Percentiles rank a stretch among this genome's conserved stretches.
Evolutionary conservation across 1,284 basidiomycete genomes (phyloP).

Genomic region (Stygiomarasmius scandens): DNA sequence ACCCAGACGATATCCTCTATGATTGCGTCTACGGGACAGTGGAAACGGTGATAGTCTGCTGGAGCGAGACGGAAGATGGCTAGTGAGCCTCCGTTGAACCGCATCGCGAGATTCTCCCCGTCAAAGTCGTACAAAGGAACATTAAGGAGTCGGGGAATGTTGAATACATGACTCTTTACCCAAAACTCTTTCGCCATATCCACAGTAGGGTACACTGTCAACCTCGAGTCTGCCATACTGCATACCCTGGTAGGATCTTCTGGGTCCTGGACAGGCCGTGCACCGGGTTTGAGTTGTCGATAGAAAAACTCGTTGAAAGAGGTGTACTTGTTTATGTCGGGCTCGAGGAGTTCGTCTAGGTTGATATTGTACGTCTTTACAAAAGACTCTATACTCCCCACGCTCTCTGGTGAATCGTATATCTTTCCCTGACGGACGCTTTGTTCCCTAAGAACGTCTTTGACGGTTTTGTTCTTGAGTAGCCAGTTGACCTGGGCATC

Average conservation of each 20-base stretch:
- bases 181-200: slow-evolving; percentile 70
- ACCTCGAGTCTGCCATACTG: slow-evolving; percentile 74
- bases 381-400: slow-evolving; percentile 70
- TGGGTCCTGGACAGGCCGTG: slow-evolving; percentile 66
- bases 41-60: slow-evolving; percentile 87
- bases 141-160: slow-evolving; percentile 61
- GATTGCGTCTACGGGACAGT: slow-evolving; percentile 71
- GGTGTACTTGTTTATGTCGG: slow-evolving; percentile 63
- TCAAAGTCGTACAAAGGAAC: slow-evolving; percentile 36
- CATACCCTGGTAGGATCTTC: slow-evolving; percentile 59
- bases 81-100: slow-evolving; percentile 52
- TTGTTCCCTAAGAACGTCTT: slow-evolving; percentile 65
- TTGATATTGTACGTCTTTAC: slow-evolving; percentile 73
- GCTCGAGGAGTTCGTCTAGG: slow-evolving; percentile 64
- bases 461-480: slow-evolving; percentile 54
- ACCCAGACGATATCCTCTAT: slow-evolving; percentile 42
- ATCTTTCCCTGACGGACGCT: slow-evolving; percentile 65
- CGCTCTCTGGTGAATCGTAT: slow-evolving; percentile 57
- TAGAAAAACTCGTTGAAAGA: slow-evolving; percentile 87
- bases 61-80: slow-evolving; percentile 80
- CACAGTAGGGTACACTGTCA: slow-evolving; percentile 69
- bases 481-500: slow-evolving; percentile 56
- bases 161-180: slow-evolving; percentile 80
- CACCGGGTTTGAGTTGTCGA: slow-evolving; percentile 58
- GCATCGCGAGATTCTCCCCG: too few relatives aligned